Evolutionary conservation across 805 yeast species (phyloP), one percentile per base, ranked within the genome.

Genomic region (Yamadazyma insecticola): DNA sequence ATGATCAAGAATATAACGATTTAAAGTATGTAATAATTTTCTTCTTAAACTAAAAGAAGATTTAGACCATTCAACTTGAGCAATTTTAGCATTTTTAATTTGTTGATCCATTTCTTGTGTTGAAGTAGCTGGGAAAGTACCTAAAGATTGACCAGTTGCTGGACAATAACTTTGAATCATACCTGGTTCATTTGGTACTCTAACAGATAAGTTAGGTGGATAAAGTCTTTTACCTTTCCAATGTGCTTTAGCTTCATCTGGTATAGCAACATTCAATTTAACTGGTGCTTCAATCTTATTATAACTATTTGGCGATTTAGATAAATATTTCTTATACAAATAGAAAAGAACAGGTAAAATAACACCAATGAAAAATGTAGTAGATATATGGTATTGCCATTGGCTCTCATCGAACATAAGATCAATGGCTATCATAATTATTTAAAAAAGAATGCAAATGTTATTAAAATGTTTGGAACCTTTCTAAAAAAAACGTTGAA

Each of bases 131-230:
- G 69, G 61, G 45, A 78, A 80, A 14, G 78, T 68, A 1, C 96
- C 97, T 42, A 90, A 64, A 40, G 64, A 78, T 57, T 87, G 96
- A 20, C 96, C 94, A 0, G 97, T 92, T 0, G 97, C 96, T 3
- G 98, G 98, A 60, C 98, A 90, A 54, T 85, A 82, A 39, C 89
- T 76, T 50, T 86, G 89, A 39, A 90, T 84, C 41, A 58, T 66
- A 13, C 63, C 67, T 2, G 90, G 84, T 32, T 82, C 88, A 15
- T 71, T 72, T 2, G 72, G 70, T 35, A 75, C 74, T 28, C 63
- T 61, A 3, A 85, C 66, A 10, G 76, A 63, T 10, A 81, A 72
- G 33, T 55, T 53, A 1, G 69, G 61, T 0, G 87, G 80, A 31
- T 74, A 72, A 20, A 86, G 64, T 31, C 96, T 65, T 46, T 77